Conservation (phyloP, 495 filamentous ascomycete species). For the Penicillium atrosanguineum region DNA sequence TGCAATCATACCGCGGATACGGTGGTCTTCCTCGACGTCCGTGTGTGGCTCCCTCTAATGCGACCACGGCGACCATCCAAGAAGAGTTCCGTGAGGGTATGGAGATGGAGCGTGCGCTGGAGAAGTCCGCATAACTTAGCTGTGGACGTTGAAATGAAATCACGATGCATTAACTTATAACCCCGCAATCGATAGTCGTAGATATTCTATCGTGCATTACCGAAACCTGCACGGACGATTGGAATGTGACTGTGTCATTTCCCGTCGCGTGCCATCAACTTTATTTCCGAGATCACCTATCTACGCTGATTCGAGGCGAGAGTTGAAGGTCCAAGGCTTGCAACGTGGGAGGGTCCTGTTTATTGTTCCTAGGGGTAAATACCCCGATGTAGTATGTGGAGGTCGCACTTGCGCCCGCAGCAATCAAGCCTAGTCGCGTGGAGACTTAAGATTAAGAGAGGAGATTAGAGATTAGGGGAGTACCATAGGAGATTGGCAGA, state of each 20-base stretch:
- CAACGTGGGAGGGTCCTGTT: too few species aligned
- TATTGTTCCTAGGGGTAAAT: not conserved
- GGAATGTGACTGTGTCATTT: not conserved
- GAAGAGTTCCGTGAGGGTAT: constrained; percentile 74
- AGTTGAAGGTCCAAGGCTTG: not conserved
- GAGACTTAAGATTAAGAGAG: not conserved
- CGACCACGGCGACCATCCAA: constrained; percentile 60
- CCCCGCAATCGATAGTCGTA: not conserved
- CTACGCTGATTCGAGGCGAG: not conserved
- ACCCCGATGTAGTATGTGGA: constrained; percentile 16
- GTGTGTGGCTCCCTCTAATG: constrained; percentile 63
- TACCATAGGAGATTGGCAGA: not conserved
- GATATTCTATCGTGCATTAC: not conserved
- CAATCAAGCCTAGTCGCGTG: not conserved
- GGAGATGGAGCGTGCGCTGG: constrained; percentile 60
- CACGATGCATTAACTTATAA: not conserved
- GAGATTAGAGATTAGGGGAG: too few species aligned
- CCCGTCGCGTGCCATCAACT: not conserved
- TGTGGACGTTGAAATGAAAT: not conserved
- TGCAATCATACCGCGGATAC: constrained; percentile 74
- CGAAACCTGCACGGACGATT: not conserved
- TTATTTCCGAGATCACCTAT: not conserved
- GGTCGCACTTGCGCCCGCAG: constrained; percentile 12
- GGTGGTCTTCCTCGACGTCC: constrained; percentile 76
- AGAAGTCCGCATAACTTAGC: constrained; percentile 13